phyloP scores from a whole-genome alignment of 2,329 filamentous ascomycete species.

The Colletotrichum orbiculare region DNA sequence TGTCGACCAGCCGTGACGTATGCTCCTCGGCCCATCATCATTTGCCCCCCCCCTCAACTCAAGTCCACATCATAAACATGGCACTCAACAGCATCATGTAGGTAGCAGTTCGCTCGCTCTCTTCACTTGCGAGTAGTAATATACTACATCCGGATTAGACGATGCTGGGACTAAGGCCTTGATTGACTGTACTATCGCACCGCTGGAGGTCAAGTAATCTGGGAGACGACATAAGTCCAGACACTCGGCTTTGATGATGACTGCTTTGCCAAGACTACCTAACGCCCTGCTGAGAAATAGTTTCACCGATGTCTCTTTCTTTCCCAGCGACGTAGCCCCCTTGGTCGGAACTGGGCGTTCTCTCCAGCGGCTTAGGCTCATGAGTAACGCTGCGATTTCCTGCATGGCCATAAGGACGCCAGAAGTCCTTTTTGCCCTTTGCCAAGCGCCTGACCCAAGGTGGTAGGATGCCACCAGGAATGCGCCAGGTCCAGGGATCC shows the following conservation, averaged over 20 bases:
- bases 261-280: conserved; percentile 3
- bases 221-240: not conserved
- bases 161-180: not conserved
- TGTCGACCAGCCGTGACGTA: not conserved
- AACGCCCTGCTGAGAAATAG: conserved; percentile 25
- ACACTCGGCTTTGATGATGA: not conserved
- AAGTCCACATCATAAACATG: too few species aligned
- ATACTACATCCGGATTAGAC: not conserved
- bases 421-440: conserved; percentile 79
- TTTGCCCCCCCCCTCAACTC: not conserved
- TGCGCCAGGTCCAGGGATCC: conserved; percentile 83
- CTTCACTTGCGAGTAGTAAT: not conserved
- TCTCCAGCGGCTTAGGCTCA: conserved; percentile 38
- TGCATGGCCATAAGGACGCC: conserved; percentile 58
- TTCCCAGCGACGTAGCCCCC: conserved; percentile 30
- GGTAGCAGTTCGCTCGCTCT: too few species aligned
- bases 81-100: too few species aligned
- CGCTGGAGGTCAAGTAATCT: not conserved
- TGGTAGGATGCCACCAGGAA: conserved; percentile 80
- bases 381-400: conserved; percentile 36
- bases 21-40: not conserved
- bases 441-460: conserved; percentile 75
- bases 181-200: too few species aligned
- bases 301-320: conserved; percentile 33
- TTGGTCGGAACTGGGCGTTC: conserved; percentile 35